Conservation (phyloP, 306 rosid species). For the Senna tora region DNA sequence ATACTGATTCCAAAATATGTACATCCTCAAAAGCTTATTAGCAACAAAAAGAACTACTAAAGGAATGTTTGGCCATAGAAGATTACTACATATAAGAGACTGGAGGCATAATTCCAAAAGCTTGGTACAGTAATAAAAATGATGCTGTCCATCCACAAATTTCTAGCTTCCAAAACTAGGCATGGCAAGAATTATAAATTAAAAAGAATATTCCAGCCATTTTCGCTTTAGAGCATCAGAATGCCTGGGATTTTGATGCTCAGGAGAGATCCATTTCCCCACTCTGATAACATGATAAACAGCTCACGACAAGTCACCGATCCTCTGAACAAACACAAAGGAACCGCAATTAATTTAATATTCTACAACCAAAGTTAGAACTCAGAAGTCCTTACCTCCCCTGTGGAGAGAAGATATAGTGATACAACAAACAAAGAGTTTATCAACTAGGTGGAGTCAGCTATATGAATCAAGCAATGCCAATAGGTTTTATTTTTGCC, state of each 20-base stretch:
- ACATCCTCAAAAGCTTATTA: conserved; percentile 52
- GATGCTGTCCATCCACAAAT: conserved; percentile 35
- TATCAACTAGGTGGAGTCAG: no score
- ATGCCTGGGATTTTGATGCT: conserved; percentile 38
- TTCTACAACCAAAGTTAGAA: neutral
- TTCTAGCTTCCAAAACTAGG: conserved; percentile 45
- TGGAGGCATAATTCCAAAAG: conserved; percentile 41
- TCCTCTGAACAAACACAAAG: conserved; percentile 39
- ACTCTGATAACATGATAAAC: neutral
- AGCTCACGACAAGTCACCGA: conserved; percentile 32
- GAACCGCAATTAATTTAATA: conserved; percentile 14
- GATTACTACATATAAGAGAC: conserved; percentile 33
- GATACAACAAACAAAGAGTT: no score
- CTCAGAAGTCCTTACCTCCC: neutral
- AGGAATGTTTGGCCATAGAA: conserved; percentile 47
- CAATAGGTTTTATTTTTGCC: no score
- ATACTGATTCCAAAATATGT: conserved; percentile 43
- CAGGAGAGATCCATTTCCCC: conserved; percentile 33
- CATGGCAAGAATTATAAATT: conserved; percentile 48
- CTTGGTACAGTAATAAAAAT: conserved; percentile 39
- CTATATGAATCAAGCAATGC: no score
- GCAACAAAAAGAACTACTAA: conserved; percentile 37
- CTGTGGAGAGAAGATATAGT: no score
- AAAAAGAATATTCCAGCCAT: conserved; percentile 51
- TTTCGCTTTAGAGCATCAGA: conserved; percentile 38